Evolutionary conservation across 2,329 filamentous ascomycete genomes (phyloP).

Genomic region (Colletotrichum graminicola): DNA sequence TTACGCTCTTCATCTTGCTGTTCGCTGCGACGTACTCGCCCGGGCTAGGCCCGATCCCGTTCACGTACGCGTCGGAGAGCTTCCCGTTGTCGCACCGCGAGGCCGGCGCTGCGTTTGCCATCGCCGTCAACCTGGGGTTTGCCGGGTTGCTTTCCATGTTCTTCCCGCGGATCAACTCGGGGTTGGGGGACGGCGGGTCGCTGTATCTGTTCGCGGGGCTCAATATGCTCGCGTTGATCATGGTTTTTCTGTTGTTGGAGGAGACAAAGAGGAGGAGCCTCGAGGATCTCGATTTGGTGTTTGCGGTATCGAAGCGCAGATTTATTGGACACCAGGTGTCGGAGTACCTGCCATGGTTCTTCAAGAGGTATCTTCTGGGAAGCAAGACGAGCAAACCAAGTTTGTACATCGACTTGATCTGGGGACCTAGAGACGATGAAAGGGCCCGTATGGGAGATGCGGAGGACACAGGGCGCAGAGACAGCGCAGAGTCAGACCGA

Average conservation of each 20-base stretch:
- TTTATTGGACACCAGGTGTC: slow-evolving; percentile 54
- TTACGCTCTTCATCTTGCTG: slow-evolving; percentile 55
- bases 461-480: not conserved
- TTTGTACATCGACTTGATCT: slow-evolving; percentile 52
- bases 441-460: not conserved
- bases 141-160: slow-evolving; percentile 60
- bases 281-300: slow-evolving; percentile 56
- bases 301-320: slow-evolving; percentile 53
- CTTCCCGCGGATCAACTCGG: slow-evolving; percentile 51
- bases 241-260: slow-evolving; percentile 60
- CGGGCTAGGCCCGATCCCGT: slow-evolving; percentile 60
- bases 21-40: slow-evolving; percentile 59
- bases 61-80: slow-evolving; percentile 63
- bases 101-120: slow-evolving; percentile 61
- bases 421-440: slow-evolving; percentile 42
- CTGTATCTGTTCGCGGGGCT: slow-evolving; percentile 61
- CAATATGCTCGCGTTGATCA: slow-evolving; percentile 59
- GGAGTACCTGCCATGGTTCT: slow-evolving; percentile 53
- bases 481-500: slow-evolving; percentile 16
- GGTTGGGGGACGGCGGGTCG: slow-evolving; percentile 50
- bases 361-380: slow-evolving; percentile 46
- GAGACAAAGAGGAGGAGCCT: slow-evolving; percentile 57
- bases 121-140: slow-evolving; percentile 61
- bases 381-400: slow-evolving; percentile 46
- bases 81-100: slow-evolving; percentile 64